These are phyloP conservation scores for Mallotus japonicus DNA, from an alignment of 441 rosid genomes.

Conservation along the genomic window DNA sequence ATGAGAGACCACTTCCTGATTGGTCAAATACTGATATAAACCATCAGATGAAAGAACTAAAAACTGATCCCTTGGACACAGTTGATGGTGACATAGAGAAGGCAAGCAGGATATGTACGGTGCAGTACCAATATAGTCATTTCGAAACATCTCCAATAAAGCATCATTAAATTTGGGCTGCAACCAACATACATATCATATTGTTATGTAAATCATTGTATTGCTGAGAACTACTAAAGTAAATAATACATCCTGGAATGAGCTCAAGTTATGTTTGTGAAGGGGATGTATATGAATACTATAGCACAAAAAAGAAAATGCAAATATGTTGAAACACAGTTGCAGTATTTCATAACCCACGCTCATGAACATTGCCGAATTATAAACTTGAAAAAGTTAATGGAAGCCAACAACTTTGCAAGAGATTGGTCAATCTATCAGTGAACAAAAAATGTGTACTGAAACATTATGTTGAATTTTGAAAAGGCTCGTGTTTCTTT, in stretches of 20 bases:
- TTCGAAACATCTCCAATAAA: conserved; percentile 85
- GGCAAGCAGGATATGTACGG: conserved; percentile 87
- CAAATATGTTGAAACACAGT: not conserved
- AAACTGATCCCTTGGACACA: conserved; percentile 80
- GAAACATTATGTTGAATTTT: not conserved
- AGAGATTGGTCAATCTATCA: not conserved
- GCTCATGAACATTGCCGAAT: not conserved
- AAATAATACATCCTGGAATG: conserved; percentile 7
- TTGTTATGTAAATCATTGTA: conserved; percentile 10
- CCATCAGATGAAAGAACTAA: conserved; percentile 96
- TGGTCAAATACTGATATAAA: conserved; percentile 86
- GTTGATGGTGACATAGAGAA: conserved; percentile 76
- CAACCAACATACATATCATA: conserved; percentile 23
- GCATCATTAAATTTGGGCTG: conserved; percentile 88
- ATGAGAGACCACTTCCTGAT: conserved; percentile 83
- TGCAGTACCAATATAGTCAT: conserved; percentile 80
- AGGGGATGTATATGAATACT: not conserved
- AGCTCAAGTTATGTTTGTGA: not conserved
- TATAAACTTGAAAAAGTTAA: not conserved
- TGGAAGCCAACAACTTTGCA: not conserved
- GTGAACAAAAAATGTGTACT: not conserved
- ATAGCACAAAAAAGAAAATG: not conserved
- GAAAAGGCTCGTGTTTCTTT: not conserved
- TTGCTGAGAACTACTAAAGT: not conserved
- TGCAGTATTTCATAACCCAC: not conserved